A percentile compares a stretch with the other conserved stretches of the same genome.
Evolutionary conservation across 768 basidiomycete genomes (phyloP).

Genomic region (Tulasnella sp.): DNA sequence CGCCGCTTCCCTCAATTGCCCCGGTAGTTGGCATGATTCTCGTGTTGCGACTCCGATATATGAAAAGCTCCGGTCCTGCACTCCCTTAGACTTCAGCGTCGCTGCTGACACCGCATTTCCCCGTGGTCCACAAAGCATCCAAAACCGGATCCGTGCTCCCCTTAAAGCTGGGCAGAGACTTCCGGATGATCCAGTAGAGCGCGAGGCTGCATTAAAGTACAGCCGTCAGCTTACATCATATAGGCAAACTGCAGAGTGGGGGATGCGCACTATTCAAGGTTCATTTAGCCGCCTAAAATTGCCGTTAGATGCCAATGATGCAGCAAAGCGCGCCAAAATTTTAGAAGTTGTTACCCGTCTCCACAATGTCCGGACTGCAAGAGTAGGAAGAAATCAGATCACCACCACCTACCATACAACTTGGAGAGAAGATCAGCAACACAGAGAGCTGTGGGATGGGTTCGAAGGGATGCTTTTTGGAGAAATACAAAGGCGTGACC

Average conservation of each 20-base stretch:
- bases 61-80: conserved; percentile 24
- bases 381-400: too few relatives aligned
- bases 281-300: conserved; percentile 35
- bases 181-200: conserved; percentile 17
- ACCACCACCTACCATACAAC: too few relatives aligned
- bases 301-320: conserved; percentile 29
- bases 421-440: conserved; percentile 26
- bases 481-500: conserved; percentile 26
- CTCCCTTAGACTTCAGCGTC: conserved; percentile 33
- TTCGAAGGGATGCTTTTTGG: conserved; percentile 32
- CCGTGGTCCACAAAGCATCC: conserved; percentile 24
- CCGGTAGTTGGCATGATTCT: too few relatives aligned
- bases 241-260: conserved; percentile 42
- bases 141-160: conserved; percentile 29
- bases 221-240: conserved; percentile 34
- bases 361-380: too few relatives aligned
- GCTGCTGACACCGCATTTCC: conserved; percentile 39
- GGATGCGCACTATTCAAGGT: conserved; percentile 34
- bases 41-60: too few relatives aligned
- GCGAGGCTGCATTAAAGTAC: conserved; percentile 22
- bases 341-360: too few relatives aligned
- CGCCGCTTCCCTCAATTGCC: too few relatives aligned
- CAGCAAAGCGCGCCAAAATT: conserved; percentile 16
- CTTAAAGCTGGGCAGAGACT: conserved; percentile 26
- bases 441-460: conserved; percentile 25